Percentiles rank a stretch among this genome's conserved stretches.
Conservation (phyloP, 768 basidiomycete species). For the Boletus reticuloceps region DNA sequence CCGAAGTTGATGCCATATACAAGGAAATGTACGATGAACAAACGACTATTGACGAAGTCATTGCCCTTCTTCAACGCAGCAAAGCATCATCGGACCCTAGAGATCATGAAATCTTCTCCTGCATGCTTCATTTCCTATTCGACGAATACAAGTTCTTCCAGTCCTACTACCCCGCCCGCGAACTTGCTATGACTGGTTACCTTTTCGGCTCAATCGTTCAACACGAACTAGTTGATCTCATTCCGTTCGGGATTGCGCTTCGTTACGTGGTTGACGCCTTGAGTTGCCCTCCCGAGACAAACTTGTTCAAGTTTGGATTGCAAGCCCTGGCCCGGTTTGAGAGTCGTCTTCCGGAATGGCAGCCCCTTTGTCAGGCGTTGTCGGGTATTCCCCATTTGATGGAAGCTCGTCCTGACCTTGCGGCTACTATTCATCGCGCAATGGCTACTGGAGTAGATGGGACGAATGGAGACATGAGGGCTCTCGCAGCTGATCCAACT, state of each 20-base stretch:
- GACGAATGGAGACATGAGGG: constrained; percentile 39
- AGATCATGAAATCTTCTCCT: constrained; percentile 97
- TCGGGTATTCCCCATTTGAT: constrained; percentile 83
- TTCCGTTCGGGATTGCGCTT: constrained; percentile 93
- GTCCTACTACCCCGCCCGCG: constrained; percentile 89
- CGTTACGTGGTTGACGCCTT: constrained; percentile 95
- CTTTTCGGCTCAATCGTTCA: constrained; percentile 97
- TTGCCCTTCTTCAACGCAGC: constrained; percentile 79
- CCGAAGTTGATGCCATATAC: constrained; percentile 93
- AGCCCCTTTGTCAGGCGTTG: constrained; percentile 85
- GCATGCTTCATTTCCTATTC: constrained; percentile 98
- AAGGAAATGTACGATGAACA: constrained; percentile 98
- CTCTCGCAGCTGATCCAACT: constrained; percentile 40
- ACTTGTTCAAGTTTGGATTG: constrained; percentile 93
- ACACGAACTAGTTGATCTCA: constrained; percentile 87
- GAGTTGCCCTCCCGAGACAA: constrained; percentile 85
- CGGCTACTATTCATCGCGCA: constrained; percentile 66
- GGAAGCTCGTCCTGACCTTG: constrained; percentile 81
- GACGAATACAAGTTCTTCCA: constrained; percentile 99
- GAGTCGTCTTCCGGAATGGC: constrained; percentile 85
- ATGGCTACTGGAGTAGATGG: constrained; percentile 53
- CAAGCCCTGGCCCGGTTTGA: constrained; percentile 90
- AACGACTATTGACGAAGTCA: constrained; percentile 92
- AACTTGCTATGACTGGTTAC: constrained; percentile 93
- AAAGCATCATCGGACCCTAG: constrained; percentile 78